Base-by-base conservation (phyloP, 1,139 yeast genomes). In the Pneumocystis murina region DNA sequence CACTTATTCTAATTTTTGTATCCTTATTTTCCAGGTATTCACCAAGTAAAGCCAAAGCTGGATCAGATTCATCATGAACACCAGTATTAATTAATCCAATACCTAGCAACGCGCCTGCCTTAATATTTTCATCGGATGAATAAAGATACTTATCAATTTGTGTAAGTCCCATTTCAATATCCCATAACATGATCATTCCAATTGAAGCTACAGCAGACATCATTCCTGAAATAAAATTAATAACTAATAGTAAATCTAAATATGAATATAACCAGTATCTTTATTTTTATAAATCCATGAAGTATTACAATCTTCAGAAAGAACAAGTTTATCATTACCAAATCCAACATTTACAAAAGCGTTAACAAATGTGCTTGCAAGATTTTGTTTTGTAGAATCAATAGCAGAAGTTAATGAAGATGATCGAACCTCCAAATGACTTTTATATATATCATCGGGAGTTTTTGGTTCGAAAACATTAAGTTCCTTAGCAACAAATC, bases 81-180 rank as follows among this genome's bases (percentile, higher is more conserved):
- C 95, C 95, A 40, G 95, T 81, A 55, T 95, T 88, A n/a, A 89
- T 86, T 62, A 94, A 81, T 75, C 98, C 98, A 74, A 90, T 89
- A 75, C 97, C 99, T 68, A 94, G 80, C 67, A 92, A 79, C 4
- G 98, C 96, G 76, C 99, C 99, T 14, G 97, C 97, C 75, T 89
- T 89, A 68, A 91, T 84, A 71, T 89, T 92, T 66, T 84, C 86
- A 71, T 90, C 96, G 36, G 84, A 81, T 7, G 96, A 86, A 73
- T 91, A 90, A 67, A 92, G 79, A 74, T 87, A 91, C 74, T 87
- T 89, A 76, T 92, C 97, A 71, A 92, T 80, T 64, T 83, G 84
- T 75, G 91, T 96, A 68, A 92, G 81, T 69, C 97, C 97, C 70
- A 87, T 94, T 70, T 84, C 83, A 67, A 83, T 81, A 74, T 92